These are phyloP conservation scores for Cytospora chrysosperma DNA, from an alignment of 2,329 filamentous ascomycete genomes.

Conservation along the genomic window DNA sequence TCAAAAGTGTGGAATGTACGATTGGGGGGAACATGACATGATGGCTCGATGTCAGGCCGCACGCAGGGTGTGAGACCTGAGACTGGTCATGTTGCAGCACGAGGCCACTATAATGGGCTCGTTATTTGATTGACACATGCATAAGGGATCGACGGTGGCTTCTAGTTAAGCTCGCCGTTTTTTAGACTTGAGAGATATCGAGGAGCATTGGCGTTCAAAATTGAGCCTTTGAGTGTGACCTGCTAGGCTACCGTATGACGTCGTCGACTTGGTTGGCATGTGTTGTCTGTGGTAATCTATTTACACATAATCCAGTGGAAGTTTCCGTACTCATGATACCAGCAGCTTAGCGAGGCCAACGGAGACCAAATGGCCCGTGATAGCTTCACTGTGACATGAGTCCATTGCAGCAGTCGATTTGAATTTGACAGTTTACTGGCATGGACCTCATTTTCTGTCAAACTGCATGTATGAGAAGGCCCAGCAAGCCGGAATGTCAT, in stretches of 20 bases:
- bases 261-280: not conserved
- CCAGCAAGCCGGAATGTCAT: not conserved
- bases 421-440: too few relatives aligned
- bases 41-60: not conserved
- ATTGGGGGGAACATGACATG: not conserved
- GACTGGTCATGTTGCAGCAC: not conserved
- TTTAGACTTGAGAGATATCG: constrained; percentile 13
- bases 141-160: constrained; percentile 2
- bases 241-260: not conserved
- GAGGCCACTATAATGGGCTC: not conserved
- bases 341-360: too few relatives aligned
- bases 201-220: constrained; percentile 17
- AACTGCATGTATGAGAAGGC: too few relatives aligned
- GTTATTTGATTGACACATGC: constrained; percentile 10
- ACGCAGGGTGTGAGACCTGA: not conserved
- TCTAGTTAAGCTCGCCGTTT: not conserved
- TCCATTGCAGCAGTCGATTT: too few relatives aligned
- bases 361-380: too few relatives aligned
- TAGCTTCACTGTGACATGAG: too few relatives aligned
- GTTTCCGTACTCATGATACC: not conserved
- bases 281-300: not conserved
- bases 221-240: not conserved
- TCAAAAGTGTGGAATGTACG: not conserved
- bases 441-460: too few relatives aligned
- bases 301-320: too few relatives aligned